Conservation (phyloP, 2,329 filamentous ascomycete genomes). For the Biscogniauxia marginata region DNA sequence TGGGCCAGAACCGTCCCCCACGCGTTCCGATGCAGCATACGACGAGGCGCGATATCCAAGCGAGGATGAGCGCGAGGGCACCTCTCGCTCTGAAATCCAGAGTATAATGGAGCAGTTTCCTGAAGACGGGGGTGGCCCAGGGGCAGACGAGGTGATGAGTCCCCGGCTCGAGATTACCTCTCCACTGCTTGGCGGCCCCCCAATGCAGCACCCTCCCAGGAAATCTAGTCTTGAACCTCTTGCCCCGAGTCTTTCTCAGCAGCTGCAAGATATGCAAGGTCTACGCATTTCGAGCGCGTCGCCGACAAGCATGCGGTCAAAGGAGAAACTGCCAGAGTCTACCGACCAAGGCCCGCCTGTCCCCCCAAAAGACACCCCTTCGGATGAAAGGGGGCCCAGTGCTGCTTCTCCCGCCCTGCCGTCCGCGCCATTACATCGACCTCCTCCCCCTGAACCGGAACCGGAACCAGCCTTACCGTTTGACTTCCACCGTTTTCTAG, state of each 20-base stretch:
- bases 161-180: constrained; percentile 80
- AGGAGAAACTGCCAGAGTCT: constrained; percentile 32
- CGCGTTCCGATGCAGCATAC: constrained; percentile 53
- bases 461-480: constrained; percentile 87
- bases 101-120: constrained; percentile 97
- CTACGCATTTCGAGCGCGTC: constrained; percentile 42
- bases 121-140: constrained; percentile 68
- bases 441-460: constrained; percentile 69
- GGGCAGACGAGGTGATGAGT: constrained; percentile 86
- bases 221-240: constrained; percentile 82
- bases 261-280: constrained; percentile 48
- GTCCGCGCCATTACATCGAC: constrained; percentile 53
- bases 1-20: constrained; percentile 48
- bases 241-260: constrained; percentile 48
- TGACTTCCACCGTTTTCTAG: constrained; percentile 95
- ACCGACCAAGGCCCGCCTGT: constrained; percentile 56
- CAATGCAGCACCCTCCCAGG: constrained; percentile 72
- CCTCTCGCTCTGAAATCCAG: constrained; percentile 83
- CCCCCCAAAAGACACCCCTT: constrained; percentile 58
- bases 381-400: constrained; percentile 38
- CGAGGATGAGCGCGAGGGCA: constrained; percentile 65
- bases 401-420: constrained; percentile 45
- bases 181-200: constrained; percentile 65
- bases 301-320: constrained; percentile 37
- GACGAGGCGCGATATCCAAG: constrained; percentile 58